Conservation (phyloP, 2,329 filamentous ascomycete genomes). For the Alternaria brassicae region DNA sequence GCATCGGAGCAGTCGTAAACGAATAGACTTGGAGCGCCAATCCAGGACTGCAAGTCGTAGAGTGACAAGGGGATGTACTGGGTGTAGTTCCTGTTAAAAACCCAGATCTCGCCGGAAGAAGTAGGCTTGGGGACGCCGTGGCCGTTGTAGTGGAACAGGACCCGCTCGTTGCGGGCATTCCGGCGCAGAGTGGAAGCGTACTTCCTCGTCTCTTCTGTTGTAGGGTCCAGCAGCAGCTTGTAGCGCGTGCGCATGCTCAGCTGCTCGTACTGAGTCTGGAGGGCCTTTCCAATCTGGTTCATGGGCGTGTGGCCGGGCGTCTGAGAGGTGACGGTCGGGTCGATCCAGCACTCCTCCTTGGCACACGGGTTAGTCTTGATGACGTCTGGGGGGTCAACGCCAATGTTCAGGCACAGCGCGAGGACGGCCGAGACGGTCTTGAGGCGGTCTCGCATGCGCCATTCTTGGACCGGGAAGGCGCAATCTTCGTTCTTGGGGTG, state of each 20-base stretch:
- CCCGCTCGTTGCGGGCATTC: conserved; percentile 93
- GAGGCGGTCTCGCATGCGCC: conserved; percentile 94
- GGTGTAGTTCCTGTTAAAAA: conserved; percentile 98
- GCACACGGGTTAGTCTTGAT: conserved; percentile 93
- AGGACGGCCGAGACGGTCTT: conserved; percentile 97
- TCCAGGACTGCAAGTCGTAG: conserved; percentile 94
- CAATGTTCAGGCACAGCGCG: conserved; percentile 94
- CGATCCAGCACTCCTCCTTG: conserved; percentile 95
- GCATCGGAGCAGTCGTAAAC: conserved; percentile 98
- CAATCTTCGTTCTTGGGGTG: conserved; percentile 71
- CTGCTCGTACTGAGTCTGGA: conserved; percentile 97
- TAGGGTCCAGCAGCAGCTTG: conserved; percentile 95
- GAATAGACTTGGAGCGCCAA: conserved; percentile 92
- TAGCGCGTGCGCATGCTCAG: conserved; percentile 94
- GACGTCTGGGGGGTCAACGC: conserved; percentile 95
- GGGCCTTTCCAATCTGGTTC: conserved; percentile 91
- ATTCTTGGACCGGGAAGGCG: conserved; percentile 76
- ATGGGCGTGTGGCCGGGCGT: conserved; percentile 77
- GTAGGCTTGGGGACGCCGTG: conserved; percentile 97
- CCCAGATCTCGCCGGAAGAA: conserved; percentile 96
- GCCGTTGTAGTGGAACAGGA: conserved; percentile 98
- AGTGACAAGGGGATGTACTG: conserved; percentile 98
- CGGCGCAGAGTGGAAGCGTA: conserved; percentile 89
- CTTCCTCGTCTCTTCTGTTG: conserved; percentile 95
- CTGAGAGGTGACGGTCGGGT: conserved; percentile 80